A percentile compares a stretch with the other conserved stretches of the same genome.
phyloP scores from a whole-genome alignment of 2,329 filamentous ascomycete species.

The Chrysosphaeria jannelii region DNA sequence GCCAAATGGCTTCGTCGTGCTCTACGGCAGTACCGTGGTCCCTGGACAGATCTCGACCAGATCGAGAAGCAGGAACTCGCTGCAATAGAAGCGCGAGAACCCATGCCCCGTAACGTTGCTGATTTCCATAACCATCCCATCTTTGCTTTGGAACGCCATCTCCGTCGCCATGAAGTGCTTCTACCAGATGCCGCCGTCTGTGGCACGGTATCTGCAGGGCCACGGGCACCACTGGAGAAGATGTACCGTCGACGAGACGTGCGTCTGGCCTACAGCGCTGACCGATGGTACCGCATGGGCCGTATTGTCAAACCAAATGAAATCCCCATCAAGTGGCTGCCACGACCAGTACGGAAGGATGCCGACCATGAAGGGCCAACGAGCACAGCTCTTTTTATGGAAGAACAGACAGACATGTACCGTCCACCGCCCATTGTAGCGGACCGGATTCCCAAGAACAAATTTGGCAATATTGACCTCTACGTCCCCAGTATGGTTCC shows the following conservation, averaged over 20 bases:
- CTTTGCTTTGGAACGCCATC: slow-evolving; percentile 59
- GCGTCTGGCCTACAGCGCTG: slow-evolving; percentile 41
- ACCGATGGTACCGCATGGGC: slow-evolving; percentile 77
- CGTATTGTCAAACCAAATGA: slow-evolving; percentile 50
- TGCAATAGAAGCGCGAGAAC: slow-evolving; percentile 41
- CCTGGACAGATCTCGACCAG: slow-evolving; percentile 37
- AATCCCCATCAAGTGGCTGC: slow-evolving; percentile 50
- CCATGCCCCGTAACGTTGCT: slow-evolving; percentile 58
- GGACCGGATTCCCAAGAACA: slow-evolving; percentile 62
- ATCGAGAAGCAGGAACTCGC: slow-evolving; percentile 55
- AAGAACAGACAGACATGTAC: slow-evolving; percentile 42
- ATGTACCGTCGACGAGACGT: slow-evolving; percentile 68
- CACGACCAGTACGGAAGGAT: slow-evolving; percentile 12
- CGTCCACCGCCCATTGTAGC: slow-evolving; percentile 42
- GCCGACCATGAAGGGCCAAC: slow-evolving; percentile 7
- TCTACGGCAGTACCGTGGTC: slow-evolving; percentile 15
- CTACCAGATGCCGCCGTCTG: slow-evolving; percentile 35
- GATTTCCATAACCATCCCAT: slow-evolving; percentile 71
- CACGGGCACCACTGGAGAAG: slow-evolving; percentile 28
- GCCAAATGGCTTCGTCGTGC: slow-evolving; percentile 21
- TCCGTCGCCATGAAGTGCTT: slow-evolving; percentile 60
- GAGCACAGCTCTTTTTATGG: slow-evolving; percentile 25
- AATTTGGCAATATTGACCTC: slow-evolving; percentile 78
- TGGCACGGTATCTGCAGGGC: slow-evolving; percentile 45
- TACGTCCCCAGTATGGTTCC: slow-evolving; percentile 87